Evolutionary conservation across 495 filamentous ascomycete species (phyloP).

Genomic region (Lepidopterella palustris): DNA sequence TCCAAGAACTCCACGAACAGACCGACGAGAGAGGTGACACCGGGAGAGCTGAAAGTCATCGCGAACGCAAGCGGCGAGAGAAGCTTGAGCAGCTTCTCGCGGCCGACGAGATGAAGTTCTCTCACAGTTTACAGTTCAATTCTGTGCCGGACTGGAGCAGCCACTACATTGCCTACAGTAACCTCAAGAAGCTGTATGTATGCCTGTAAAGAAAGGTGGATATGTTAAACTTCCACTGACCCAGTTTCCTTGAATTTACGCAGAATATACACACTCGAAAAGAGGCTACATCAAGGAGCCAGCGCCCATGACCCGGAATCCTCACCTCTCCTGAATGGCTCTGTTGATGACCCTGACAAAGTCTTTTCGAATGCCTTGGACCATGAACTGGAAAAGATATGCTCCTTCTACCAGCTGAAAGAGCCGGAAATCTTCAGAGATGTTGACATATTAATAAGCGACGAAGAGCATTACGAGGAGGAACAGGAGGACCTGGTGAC

Average conservation of each 20-base stretch:
- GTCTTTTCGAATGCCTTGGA: constrained; percentile 77
- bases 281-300: constrained; percentile 56
- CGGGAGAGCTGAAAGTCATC: constrained; percentile 10
- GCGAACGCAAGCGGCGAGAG: constrained; percentile 28
- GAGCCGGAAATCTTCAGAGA: constrained; percentile 78
- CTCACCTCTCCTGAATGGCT: constrained; percentile 66
- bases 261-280: constrained; percentile 92
- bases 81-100: constrained; percentile 41
- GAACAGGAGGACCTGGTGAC: constrained; percentile 53
- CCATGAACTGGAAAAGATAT: constrained; percentile 86
- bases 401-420: constrained; percentile 80
- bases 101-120: constrained; percentile 96
- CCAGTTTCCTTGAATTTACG: constrained; percentile 30
- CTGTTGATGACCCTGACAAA: constrained; percentile 60
- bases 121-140: constrained; percentile 98
- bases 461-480: constrained; percentile 64
- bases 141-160: constrained; percentile 98
- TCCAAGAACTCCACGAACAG: constrained; percentile 16
- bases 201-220: background rate
- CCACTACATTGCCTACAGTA: constrained; percentile 96
- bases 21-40: background rate
- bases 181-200: constrained; percentile 93
- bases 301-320: constrained; percentile 63
- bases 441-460: constrained; percentile 65
- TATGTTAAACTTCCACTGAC: constrained; percentile 10